Percentiles rank a stretch among this genome's conserved stretches.
Conservation (phyloP, 1,284 basidiomycete species). For the Pseudozyma sp. region DNA sequence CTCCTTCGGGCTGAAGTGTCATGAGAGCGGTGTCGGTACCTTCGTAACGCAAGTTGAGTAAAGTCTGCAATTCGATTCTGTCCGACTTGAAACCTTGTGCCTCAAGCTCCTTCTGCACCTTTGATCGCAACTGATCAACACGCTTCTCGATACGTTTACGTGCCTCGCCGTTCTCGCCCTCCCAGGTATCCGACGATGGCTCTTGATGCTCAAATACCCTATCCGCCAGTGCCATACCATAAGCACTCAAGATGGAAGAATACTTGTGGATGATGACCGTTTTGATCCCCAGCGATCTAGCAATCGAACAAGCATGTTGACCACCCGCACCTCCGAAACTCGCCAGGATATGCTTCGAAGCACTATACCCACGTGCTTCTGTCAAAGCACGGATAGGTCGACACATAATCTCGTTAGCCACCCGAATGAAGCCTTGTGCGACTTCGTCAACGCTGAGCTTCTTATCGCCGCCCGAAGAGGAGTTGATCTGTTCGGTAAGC, state of each 20-base stretch:
- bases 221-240: conserved; percentile 88
- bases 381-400: conserved; percentile 91
- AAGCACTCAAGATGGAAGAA: conserved; percentile 87
- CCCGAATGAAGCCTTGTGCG: conserved; percentile 77
- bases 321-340: conserved; percentile 92
- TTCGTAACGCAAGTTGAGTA: conserved; percentile 76
- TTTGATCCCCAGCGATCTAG: conserved; percentile 81
- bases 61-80: conserved; percentile 79
- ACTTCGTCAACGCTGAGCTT: conserved; percentile 82
- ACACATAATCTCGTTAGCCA: conserved; percentile 76
- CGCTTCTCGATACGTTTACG: conserved; percentile 32
- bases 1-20: conserved; percentile 76
- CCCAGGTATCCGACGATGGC: conserved; percentile 80
- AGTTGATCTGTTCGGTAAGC: conserved; percentile 78
- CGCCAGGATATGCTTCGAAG: conserved; percentile 86
- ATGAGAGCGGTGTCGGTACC: conserved; percentile 90
- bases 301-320: conserved; percentile 91
- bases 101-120: conserved; percentile 76
- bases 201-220: conserved; percentile 82
- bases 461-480: conserved; percentile 71
- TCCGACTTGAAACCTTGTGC: conserved; percentile 82
- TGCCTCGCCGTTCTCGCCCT: conserved; percentile 11
- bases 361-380: conserved; percentile 87
- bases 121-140: conserved; percentile 72
- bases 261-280: conserved; percentile 87